These are phyloP conservation scores for Alternaria triticimaculans DNA, from an alignment of 2,329 filamentous ascomycete genomes.

Conservation along the genomic window DNA sequence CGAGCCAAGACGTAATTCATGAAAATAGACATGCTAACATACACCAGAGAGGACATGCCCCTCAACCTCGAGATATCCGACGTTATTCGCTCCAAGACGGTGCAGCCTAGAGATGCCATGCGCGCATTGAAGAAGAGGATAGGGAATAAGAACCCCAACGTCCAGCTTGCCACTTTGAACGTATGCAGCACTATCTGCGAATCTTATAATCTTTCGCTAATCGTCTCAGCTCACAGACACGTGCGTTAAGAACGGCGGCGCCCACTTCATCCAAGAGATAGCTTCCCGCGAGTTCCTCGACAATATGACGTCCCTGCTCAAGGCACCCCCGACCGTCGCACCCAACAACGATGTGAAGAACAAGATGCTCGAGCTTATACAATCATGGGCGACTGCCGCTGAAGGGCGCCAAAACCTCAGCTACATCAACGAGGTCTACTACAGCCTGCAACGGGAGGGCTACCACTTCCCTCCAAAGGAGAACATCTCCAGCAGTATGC, in stretches of 20 bases:
- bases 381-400: slow-evolving; percentile 89
- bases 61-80: slow-evolving; percentile 98
- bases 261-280: slow-evolving; percentile 93
- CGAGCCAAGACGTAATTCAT: too few relatives aligned
- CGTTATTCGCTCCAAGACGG: slow-evolving; percentile 94
- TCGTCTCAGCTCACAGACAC: slow-evolving; percentile 82
- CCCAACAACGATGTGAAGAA: slow-evolving; percentile 84
- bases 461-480: slow-evolving; percentile 87
- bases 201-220: too few relatives aligned
- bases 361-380: slow-evolving; percentile 92
- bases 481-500: slow-evolving; percentile 93
- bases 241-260: slow-evolving; percentile 96
- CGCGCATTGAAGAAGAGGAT: slow-evolving; percentile 91
- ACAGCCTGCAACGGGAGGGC: slow-evolving; percentile 79
- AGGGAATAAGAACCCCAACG: slow-evolving; percentile 96
- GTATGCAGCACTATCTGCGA: slow-evolving; percentile 56
- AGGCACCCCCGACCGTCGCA: slow-evolving; percentile 74
- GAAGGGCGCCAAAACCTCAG: slow-evolving; percentile 81
- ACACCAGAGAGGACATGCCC: slow-evolving; percentile 85
- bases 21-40: slow-evolving; percentile 14
- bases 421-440: slow-evolving; percentile 91
- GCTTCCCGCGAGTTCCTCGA: slow-evolving; percentile 98
- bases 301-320: slow-evolving; percentile 88
- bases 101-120: slow-evolving; percentile 98
- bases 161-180: slow-evolving; percentile 92